Evolutionary conservation across 78 protist genomes (phyloP).

Genomic region (Pigoraptor vietnamica): DNA sequence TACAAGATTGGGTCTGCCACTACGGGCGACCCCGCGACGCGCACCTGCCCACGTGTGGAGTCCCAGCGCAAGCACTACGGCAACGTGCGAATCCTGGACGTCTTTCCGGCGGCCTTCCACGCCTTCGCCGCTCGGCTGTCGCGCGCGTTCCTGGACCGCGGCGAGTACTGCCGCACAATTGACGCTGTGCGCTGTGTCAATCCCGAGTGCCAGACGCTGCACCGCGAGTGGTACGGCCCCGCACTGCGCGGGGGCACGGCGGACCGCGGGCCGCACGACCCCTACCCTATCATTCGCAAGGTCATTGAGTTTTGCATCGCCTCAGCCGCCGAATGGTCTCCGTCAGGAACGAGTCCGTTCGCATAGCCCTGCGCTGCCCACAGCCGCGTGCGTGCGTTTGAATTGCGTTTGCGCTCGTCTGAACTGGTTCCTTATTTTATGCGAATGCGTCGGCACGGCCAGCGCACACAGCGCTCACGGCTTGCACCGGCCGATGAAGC

Average conservation of each 20-base stretch:
- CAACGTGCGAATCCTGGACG: neutral
- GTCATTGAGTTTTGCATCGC: neutral
- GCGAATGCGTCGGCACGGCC: too few relatives aligned
- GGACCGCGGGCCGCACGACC: neutral
- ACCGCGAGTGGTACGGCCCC: neutral
- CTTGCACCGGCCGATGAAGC: conserved; percentile 68
- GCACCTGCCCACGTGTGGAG: neutral
- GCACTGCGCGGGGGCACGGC: neutral
- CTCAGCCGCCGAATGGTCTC: neutral
- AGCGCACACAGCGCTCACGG: too few relatives aligned
- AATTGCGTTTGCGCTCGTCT: neutral
- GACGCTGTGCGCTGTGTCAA: neutral
- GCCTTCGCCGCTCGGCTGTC: neutral
- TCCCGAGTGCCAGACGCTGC: neutral
- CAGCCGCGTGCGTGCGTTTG: neutral
- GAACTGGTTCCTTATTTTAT: too few relatives aligned
- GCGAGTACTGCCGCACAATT: neutral
- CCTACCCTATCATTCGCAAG: neutral
- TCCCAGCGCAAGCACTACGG: neutral
- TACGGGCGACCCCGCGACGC: neutral
- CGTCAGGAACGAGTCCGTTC: neutral
- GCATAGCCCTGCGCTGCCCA: neutral
- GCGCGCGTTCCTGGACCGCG: neutral
- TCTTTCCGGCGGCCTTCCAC: neutral
- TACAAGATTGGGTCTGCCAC: neutral